Base-by-base conservation (phyloP, 179 eudicot species). In the Camellia oleifera region DNA sequence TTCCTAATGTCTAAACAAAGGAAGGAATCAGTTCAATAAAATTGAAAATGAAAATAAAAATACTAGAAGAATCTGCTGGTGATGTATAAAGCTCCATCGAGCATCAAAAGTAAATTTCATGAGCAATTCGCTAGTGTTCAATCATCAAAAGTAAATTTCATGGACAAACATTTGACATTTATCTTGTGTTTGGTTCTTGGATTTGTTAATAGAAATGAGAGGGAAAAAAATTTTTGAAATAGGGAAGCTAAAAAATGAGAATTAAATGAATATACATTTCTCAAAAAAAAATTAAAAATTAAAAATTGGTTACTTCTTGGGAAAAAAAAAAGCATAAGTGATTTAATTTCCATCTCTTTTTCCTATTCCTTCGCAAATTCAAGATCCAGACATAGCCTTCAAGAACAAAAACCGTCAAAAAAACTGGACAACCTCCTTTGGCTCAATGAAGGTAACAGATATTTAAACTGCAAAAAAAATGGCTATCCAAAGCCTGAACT, bases 1-100 rank as follows among this genome's bases (percentile, higher is more conserved):
- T 89, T 89, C 88, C 86, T 82, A 52, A 89, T 89, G 77, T 89
- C 92, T 89, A 72, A 66, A 76, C 50, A 83, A 68, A 56, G 73
- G 72, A 26, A 44, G 11, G 50, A 77, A 14, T 80, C 73, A 77
- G 65, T 23, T 68, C 57, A 15, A 75, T 13, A 68, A 60, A 66
- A 64, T 23, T 18, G 3, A 46, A 56, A 20, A 18, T 15, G 64
- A 57, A 53, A 10, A 8, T 0, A 11, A n/a, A 61, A 48, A 69
- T n/a, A 48, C 32, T 62, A 52, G 23, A 20, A 56, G 13, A 14
- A 69, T 66, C 6, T 10, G 18, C 14, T 57, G 20, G 15, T n/a
- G 18, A 20, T 5, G 20, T 9, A 64, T 8, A 66, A 66, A 67
- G 52, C 52, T 52, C 26, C 64, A 66, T 15, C 71, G 64, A 58